Evolutionary conservation across 2,329 filamentous ascomycete genomes (phyloP), one percentile per base, ranked within the genome.

Genomic region (Arthrobotrys pseudoclavata): DNA sequence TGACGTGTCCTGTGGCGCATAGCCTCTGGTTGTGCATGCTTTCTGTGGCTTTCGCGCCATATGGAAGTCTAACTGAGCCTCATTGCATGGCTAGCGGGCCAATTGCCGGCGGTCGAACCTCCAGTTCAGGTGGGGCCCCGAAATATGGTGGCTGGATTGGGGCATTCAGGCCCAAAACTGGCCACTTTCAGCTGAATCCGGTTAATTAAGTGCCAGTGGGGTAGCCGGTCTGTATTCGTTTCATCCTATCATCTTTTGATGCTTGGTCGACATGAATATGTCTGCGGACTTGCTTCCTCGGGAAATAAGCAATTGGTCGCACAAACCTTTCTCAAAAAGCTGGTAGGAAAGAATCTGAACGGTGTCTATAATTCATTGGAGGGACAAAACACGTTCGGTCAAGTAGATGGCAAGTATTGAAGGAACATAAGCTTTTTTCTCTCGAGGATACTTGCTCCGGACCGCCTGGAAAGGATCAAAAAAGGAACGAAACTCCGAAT

Each of bases 191-290:
- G 74, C 74, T 77, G 74, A 77, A 77, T 77, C 74, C 74, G 74
- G 74, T 77, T 77, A 77, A 77, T 77, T 77, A 77, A 77, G 67
- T 77, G 67, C 74, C 68, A 40, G 67, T 77, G 60, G 60, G 72
- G 66, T 57, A 60, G 42, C 29, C 26, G 37, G 42, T 29, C 40
- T 37, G 52, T 34, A 37, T 42, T 42, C 34, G 34, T 62, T 68
- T 40, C 45, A 53, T 71, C 74, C 74, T 77, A 77, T 77, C 74
- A 71, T 22, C 68, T 60, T 42, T 63, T 20, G 40, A 71, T 40
- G 29, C 50, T 53, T 29, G 34, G 45, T 63, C 47, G 60, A 61
- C 67, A 77, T 77, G 67, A 77, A 67, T 26, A n/a, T 26, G 40
- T 40, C 40, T 55, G 48, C 50, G 71, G 61, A 67, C 22, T 47